Conservation (phyloP, 78 protist species). For the Cavenderia fasciculata region DNA sequence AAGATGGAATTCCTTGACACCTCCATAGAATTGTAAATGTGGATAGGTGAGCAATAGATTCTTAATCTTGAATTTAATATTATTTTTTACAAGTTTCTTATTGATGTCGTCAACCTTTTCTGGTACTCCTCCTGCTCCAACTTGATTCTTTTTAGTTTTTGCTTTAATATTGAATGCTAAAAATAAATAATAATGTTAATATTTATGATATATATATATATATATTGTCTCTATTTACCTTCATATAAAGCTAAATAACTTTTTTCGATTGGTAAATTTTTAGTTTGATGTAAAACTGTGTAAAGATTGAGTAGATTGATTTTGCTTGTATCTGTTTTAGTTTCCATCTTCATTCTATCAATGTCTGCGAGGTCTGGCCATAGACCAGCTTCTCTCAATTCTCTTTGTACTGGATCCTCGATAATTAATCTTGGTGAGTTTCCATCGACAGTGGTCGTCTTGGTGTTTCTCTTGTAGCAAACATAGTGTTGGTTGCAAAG, state of each 20-base stretch:
- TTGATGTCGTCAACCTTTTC: not conserved
- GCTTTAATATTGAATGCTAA: conserved; percentile 47
- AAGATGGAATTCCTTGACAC: conserved; percentile 22
- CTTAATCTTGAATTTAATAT: conserved; percentile 58
- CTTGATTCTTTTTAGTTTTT: conserved; percentile 3
- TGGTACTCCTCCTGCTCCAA: no score
- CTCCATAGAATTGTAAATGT: conserved; percentile 30
- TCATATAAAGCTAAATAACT: conserved; percentile 18
- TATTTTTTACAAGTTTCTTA: conserved; percentile 30
- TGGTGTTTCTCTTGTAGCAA: not conserved
- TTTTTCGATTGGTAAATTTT: conserved; percentile 7
- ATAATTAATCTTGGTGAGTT: no score
- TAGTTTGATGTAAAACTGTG: not conserved
- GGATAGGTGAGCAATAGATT: conserved; percentile 46
- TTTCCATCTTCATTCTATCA: conserved; percentile 28
- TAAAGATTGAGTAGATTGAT: conserved; percentile 10
- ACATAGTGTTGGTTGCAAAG: not conserved
- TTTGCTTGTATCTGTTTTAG: conserved; percentile 30
- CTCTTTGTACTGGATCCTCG: not conserved
- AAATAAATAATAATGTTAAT: not conserved
- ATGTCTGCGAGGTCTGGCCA: conserved; percentile 22
- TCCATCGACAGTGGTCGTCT: not conserved
- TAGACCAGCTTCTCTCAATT: not conserved
- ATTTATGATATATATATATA: not conserved
- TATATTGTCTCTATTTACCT: not conserved